Conservation (phyloP, 352 stramenopile genomes). For the Thraustochytrium striatum region DNA sequence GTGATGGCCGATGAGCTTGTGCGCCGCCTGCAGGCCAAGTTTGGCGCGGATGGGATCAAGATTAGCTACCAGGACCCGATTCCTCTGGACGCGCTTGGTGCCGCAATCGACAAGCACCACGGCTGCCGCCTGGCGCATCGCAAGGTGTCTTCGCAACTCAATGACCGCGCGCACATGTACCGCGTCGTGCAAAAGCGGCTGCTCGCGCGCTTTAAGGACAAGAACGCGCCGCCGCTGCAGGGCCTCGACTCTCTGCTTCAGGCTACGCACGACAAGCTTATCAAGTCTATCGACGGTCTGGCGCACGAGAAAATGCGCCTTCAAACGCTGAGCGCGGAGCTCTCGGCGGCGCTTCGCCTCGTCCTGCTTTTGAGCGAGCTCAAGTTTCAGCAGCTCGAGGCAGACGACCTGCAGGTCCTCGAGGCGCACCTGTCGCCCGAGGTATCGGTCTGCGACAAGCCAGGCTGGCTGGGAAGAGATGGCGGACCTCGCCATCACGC, state of each 20-base stretch:
- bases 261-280: constrained; percentile 74
- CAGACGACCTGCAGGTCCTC: constrained; percentile 62
- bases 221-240: constrained; percentile 70
- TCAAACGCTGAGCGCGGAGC: constrained; percentile 60
- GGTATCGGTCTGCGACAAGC: constrained; percentile 58
- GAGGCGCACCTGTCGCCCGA: constrained; percentile 66
- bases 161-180: constrained; percentile 77
- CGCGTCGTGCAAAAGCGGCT: constrained; percentile 80
- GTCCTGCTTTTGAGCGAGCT: constrained; percentile 73
- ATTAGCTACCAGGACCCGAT: constrained; percentile 75
- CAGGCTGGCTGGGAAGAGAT: constrained; percentile 78
- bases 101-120: constrained; percentile 78
- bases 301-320: constrained; percentile 64
- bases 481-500: constrained; percentile 72
- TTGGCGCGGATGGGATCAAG: constrained; percentile 50
- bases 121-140: constrained; percentile 35
- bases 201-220: constrained; percentile 79
- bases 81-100: constrained; percentile 75
- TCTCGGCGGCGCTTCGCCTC: constrained; percentile 69
- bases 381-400: constrained; percentile 69
- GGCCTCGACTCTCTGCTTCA: constrained; percentile 75
- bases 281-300: constrained; percentile 66
- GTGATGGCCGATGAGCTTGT: constrained; percentile 73
- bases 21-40: constrained; percentile 61
- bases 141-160: constrained; percentile 52